Base-by-base conservation (phyloP, 495 filamentous ascomycete genomes). In the Trichoderma asperelloides region DNA sequence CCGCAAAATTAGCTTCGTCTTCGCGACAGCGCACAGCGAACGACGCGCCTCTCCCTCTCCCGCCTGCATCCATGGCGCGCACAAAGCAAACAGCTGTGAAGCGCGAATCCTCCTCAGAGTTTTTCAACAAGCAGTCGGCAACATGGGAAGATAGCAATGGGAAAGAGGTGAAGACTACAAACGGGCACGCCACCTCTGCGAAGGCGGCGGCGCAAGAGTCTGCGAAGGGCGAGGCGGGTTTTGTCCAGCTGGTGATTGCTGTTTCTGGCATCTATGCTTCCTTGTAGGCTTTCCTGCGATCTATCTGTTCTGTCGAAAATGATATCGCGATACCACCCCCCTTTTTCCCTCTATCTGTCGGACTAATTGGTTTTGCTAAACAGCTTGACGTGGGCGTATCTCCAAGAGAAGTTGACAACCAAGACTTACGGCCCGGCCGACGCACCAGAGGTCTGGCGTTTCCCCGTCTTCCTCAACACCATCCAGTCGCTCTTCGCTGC, bases 351-450 rank as follows among this genome's bases (percentile, higher is more conserved):
- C 28, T 15, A 25, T 64, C 33, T 28, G 62, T 60, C 12, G 30
- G 30, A 47, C 68, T 74, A 64, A 71, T 65, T 65, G 69, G 43
- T 13, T 39, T 57, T 49, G 45, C 18, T 37, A 5, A 13, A n/a
- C 66, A 97, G 95, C 77, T 82, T 98, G 2, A 90, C 92, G 62
- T 98, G 95, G 95, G 95, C 90, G 55, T 86, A 97, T 70, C 88
- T 98, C 65, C 95, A 98, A 84, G 95, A 98, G 76, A 91, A 94
- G 66, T 94, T 98, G 72, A 98, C 94, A 11, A 98, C 96, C 3
- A 97, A 92, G n/a, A 82, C 86, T 33, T 96, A 98, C 78, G 90
- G 89, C 72, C 75, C 82, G 12, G 72, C 78, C 15, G 73, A 75
- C 43, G 71, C 81, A 7, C 83, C 85, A 43, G 86, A 92, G 70